Evolutionary conservation across 2,329 filamentous ascomycete species (phyloP).

Genomic region (Zelopaecilomyces penicillatus): DNA sequence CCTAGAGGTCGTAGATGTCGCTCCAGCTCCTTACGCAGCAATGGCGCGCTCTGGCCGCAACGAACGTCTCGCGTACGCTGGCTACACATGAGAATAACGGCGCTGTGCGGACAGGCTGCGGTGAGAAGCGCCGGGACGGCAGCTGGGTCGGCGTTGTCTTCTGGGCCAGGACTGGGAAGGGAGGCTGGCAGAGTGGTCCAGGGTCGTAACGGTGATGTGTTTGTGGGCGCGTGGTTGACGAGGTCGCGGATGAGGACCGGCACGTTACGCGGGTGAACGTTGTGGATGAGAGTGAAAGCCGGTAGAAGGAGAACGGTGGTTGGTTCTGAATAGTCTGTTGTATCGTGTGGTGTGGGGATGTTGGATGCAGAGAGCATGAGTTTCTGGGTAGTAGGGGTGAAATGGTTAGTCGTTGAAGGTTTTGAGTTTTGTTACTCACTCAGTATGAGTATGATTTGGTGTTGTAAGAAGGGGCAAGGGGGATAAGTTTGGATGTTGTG

Average conservation of each 20-base stretch:
- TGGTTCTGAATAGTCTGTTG: slow-evolving; percentile 53
- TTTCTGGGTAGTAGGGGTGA: slow-evolving; percentile 38
- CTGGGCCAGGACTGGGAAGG: slow-evolving; percentile 20
- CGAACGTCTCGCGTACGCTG: slow-evolving; percentile 91
- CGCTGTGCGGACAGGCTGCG: slow-evolving; percentile 65
- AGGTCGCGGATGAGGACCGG: slow-evolving; percentile 62
- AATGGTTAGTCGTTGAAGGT: not conserved
- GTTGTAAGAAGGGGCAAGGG: too few relatives aligned
- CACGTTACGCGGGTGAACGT: slow-evolving; percentile 69
- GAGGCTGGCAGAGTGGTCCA: slow-evolving; percentile 27
- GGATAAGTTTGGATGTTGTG: too few relatives aligned
- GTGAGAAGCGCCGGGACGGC: slow-evolving; percentile 24
- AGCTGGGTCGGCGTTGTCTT: slow-evolving; percentile 9
- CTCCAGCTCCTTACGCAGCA: slow-evolving; percentile 83
- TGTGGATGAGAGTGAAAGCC: slow-evolving; percentile 72
- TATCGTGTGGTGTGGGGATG: slow-evolving; percentile 69
- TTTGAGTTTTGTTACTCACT: slow-evolving; percentile 4
- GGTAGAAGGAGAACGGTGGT: slow-evolving; percentile 80
- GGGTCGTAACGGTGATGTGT: slow-evolving; percentile 50
- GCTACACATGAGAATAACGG: slow-evolving; percentile 86
- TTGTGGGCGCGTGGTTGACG: slow-evolving; percentile 67
- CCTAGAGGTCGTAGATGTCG: slow-evolving; percentile 78
- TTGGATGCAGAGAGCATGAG: slow-evolving; percentile 90
- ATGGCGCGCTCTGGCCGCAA: slow-evolving; percentile 86
- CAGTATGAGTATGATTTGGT: not conserved